Percentiles rank a stretch among this genome's conserved stretches.
Conservation (phyloP, 2,329 filamentous ascomycete genomes). For the Pseudogymnoascus sp. region DNA sequence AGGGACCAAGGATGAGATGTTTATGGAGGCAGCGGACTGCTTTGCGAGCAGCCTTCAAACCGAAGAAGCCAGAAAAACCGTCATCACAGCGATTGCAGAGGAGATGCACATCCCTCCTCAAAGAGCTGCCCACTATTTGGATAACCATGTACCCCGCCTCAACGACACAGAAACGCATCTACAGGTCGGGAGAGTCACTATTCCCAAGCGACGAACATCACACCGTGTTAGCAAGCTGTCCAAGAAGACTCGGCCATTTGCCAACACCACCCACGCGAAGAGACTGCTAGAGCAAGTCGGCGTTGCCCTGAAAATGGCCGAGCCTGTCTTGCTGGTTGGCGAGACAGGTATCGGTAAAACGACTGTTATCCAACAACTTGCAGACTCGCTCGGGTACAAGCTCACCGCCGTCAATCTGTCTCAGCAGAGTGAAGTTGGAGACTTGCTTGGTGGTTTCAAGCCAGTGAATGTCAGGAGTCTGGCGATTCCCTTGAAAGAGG, state of each 20-base stretch:
- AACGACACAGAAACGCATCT: constrained; percentile 53
- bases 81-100: constrained; percentile 70
- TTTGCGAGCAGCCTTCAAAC: constrained; percentile 77
- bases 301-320: constrained; percentile 72
- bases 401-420: constrained; percentile 92
- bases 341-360: constrained; percentile 99
- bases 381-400: constrained; percentile 74
- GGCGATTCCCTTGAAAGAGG: constrained; percentile 83
- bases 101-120: constrained; percentile 82
- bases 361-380: constrained; percentile 87
- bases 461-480: constrained; percentile 85
- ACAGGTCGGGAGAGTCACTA: constrained; percentile 57
- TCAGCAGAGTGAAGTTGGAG: constrained; percentile 95
- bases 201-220: constrained; percentile 49
- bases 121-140: constrained; percentile 69
- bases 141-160: constrained; percentile 63
- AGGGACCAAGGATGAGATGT: constrained; percentile 70
- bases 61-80: constrained; percentile 47
- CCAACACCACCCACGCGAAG: constrained; percentile 78
- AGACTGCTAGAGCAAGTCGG: constrained; percentile 83
- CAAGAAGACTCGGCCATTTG: constrained; percentile 64
- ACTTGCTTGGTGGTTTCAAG: constrained; percentile 92
- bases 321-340: constrained; percentile 90
- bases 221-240: constrained; percentile 38
- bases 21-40: constrained; percentile 87